A percentile compares a stretch with the other conserved stretches of the same genome.
Evolutionary conservation across 2,329 filamentous ascomycete genomes (phyloP).

Genomic region (Botryotinia calthae): DNA sequence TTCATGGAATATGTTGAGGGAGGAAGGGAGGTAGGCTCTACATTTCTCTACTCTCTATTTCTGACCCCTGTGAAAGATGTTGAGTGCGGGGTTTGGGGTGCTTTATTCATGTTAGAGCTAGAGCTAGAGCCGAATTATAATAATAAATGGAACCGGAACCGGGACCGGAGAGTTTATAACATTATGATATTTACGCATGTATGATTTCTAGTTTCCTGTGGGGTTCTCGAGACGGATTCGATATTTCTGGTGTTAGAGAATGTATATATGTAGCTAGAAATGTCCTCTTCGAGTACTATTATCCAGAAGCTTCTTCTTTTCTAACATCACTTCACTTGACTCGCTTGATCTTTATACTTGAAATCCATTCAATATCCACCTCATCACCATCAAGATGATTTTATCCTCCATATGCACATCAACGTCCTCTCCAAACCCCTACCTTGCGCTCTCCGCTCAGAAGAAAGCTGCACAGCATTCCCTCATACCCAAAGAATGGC

Average conservation of each 20-base stretch:
- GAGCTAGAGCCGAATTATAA: not conserved
- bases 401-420: not conserved
- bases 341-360: rapidly evolving
- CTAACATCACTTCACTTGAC: not conserved
- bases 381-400: not conserved
- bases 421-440: not conserved
- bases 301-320: not conserved
- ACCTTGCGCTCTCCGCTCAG: not conserved
- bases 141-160: not conserved
- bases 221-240: not conserved
- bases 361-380: not conserved
- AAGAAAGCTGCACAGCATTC: not conserved
- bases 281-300: not conserved
- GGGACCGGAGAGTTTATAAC: not conserved
- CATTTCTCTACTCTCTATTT: too few relatives aligned
- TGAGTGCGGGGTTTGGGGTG: not conserved
- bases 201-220: not conserved
- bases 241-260: not conserved
- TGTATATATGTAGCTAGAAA: not conserved
- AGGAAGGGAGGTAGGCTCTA: too few relatives aligned
- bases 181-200: not conserved
- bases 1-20: not conserved
- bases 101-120: not conserved
- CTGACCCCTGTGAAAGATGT: not conserved
- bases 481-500: not conserved